Evolutionary conservation across 331 rosid species (phyloP).

Genomic region (Malus hybrid): DNA sequence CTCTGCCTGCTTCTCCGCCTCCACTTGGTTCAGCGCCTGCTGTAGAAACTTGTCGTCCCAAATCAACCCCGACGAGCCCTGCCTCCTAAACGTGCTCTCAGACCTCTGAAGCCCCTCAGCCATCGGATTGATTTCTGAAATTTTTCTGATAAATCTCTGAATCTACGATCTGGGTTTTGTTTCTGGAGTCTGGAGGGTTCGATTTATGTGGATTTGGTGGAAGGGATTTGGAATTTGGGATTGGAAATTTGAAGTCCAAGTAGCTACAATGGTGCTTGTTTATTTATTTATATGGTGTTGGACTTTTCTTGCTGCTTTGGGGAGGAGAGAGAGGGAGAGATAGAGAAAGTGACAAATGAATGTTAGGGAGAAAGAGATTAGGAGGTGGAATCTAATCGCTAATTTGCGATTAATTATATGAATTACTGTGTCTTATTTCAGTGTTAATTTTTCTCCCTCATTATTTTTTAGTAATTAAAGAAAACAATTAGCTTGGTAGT

Average conservation of each 20-base stretch:
- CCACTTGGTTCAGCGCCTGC: background rate
- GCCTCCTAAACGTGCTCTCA: conserved; percentile 64
- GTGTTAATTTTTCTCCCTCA: background rate
- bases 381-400: background rate
- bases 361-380: conserved; percentile 9
- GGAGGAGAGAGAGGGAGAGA: background rate
- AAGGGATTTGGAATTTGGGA: background rate
- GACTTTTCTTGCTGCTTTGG: background rate
- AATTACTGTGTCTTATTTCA: background rate
- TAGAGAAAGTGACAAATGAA: conserved; percentile 16
- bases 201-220: background rate
- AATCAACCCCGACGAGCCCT: conserved; percentile 66
- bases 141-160: background rate
- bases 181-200: background rate
- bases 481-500: no score
- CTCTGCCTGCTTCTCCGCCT: no score
- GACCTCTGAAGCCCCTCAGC: conserved; percentile 54
- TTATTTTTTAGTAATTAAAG: no score
- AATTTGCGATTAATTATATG: background rate
- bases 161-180: background rate
- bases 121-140: conserved; percentile 17
- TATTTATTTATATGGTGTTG: background rate
- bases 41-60: conserved; percentile 60
- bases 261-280: background rate
- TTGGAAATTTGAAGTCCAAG: background rate